Evolutionary conservation across 2,329 filamentous ascomycete species (phyloP), one percentile per base, ranked within the genome.

Genomic region (Aspergillus quadricinctus): DNA sequence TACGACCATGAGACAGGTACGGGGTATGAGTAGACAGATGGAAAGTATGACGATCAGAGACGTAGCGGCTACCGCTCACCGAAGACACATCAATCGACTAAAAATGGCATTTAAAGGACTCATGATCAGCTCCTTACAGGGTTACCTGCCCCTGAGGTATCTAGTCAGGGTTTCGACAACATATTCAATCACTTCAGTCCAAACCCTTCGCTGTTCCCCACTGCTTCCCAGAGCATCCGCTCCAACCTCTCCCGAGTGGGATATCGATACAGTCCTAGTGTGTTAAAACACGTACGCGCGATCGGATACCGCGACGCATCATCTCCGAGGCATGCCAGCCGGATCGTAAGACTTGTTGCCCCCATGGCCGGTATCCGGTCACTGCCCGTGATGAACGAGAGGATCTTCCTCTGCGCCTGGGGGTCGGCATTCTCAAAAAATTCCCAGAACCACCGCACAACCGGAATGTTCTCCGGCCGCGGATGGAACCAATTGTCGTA

Each of bases 131-230:
- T 50, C 55, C 46, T 48, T 52, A 54, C 49, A 57, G 57, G 50
- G 49, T 53, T 48, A 52, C 55, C 48, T 43, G 21, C 49, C 27
- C 54, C 48, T 60, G 11, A 25, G 19, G 41, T 46, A 11, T 46
- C 43, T 19, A 23, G 11, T 27, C 23, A 14, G 31, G 31, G 7
- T 37, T 17, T 14, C 5, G 14, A 7, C 14, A 37, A 37, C 5
- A 37, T 35, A 46, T 14, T 46, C 10, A 11, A 51, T 62, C 53
- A 72, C 59, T 92, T 94, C 72, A 97, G 79, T 31, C 92, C 92
- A 80, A 97, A 97, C 2, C 92, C 92, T 72, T 96, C 91, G 67
- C 92, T 95, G 73, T 92, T 91, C 61, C 85, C 79, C n/a, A 96
- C 91, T 3, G 92, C 92, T 60, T 84, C 83, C 91, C 92, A 96